Base-by-base conservation (phyloP, 2,329 filamentous ascomycete genomes). In the Sporothrix inflata region DNA sequence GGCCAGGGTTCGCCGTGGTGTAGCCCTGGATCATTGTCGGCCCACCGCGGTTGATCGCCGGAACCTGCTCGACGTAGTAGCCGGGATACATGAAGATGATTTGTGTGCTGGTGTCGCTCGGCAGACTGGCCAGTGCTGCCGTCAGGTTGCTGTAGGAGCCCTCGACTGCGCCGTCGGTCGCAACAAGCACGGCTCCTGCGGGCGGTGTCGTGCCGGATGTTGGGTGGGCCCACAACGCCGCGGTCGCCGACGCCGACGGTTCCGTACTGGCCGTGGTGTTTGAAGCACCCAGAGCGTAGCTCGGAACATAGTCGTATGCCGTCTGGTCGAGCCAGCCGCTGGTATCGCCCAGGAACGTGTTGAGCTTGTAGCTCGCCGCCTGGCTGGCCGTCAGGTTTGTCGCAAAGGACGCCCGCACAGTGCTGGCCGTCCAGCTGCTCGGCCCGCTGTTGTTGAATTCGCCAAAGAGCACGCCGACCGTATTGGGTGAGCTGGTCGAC, bases 41-140 rank as follows among this genome's bases (percentile, higher is more conserved):
- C 3, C 76, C 85, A 57, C 83, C 85, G 57, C 83, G 82, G 24
- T 84, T 82, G 66, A 87, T 85, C 72, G 82, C 82, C 71, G 81
- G 80, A 53, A 90, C 86, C 77, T 90, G 88, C 78, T 90, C 88
- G 3, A 80, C 81, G 83, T 91, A 90, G 47, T 86, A 89, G 6
- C 88, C 88, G 27, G 84, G 79, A 76, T 87, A 78, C 78, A 91
- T 86, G 81, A 91, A 91, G 79, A 91, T 89, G 77, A 71, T 71
- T 60, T 71, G 69, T 30, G 69, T 79, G 19, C 66, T 76, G 34
- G 68, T 21, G 71, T 77, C 49, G 63, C 71, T 70, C 60, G 67
- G 74, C 7, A 76, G 51, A 75, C 78, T 77, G 19, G 76, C 74
- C 45, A 81, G 75, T 1, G 79, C 79, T 14, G 72, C 75, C 0